Percentiles rank a stretch among this genome's conserved stretches.
These are phyloP conservation scores for Penicillium sp. DNA, from an alignment of 2,329 filamentous ascomycete genomes.

Conservation along the genomic window DNA sequence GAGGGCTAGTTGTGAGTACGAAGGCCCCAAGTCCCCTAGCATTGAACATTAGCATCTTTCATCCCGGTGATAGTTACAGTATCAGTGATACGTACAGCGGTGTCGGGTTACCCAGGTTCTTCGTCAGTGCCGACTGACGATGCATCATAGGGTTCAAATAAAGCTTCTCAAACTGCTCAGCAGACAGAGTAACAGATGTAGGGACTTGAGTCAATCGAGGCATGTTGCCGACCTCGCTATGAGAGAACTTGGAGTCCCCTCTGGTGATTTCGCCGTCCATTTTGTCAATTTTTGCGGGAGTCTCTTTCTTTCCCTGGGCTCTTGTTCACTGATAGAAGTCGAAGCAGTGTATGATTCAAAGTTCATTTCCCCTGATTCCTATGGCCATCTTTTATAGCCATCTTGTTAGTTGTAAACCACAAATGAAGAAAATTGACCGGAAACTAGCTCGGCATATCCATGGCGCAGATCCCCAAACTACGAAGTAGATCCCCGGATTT, in stretches of 20 bases:
- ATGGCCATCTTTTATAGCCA: neutral
- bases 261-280: neutral
- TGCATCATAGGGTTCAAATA: constrained; percentile 40
- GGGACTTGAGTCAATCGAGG: constrained; percentile 13
- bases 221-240: constrained; percentile 2
- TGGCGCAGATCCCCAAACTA: neutral
- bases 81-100: constrained; percentile 26
- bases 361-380: neutral
- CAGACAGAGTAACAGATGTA: constrained; percentile 33
- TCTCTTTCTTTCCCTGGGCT: neutral
- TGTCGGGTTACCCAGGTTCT: constrained; percentile 38
- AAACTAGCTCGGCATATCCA: neutral
- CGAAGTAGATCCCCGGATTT: neutral
- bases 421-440: neutral
- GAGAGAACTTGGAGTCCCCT: neutral
- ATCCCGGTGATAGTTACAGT: neutral
- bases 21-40: constrained; percentile 15
- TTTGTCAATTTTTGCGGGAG: neutral
- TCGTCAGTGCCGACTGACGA: constrained; percentile 34
- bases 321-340: no score
- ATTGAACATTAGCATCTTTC: constrained; percentile 1
- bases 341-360: neutral
- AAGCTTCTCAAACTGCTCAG: constrained; percentile 41
- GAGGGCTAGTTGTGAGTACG: constrained; percentile 10
- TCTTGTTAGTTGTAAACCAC: no score